These are phyloP conservation scores for Polymyxa betae DNA, from an alignment of 208 protist genomes.

Conservation along the genomic window DNA sequence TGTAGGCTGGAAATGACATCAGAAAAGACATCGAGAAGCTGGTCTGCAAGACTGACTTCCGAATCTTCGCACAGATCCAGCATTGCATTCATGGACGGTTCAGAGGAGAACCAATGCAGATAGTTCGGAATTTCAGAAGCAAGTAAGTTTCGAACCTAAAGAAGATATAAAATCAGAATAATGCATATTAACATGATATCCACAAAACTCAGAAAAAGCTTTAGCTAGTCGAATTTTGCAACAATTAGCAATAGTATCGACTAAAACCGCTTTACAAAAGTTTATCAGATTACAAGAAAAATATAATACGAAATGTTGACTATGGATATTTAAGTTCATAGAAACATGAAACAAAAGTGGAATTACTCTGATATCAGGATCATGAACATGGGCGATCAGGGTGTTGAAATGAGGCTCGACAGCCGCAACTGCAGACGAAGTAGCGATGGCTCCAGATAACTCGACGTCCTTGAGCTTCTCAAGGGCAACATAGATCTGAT, in stretches of 20 bases:
- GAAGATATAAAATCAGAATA: neutral
- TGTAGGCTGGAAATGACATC: neutral
- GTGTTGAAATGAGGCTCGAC: neutral
- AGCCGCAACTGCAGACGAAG: neutral
- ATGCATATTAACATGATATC: neutral
- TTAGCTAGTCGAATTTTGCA: neutral
- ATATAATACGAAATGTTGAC: neutral
- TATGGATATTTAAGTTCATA: neutral
- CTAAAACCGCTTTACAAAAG: neutral
- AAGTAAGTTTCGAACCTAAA: slow-evolving; percentile 22
- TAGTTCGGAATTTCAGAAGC: slow-evolving; percentile 15
- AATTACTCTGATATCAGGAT: neutral
- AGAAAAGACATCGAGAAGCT: no score
- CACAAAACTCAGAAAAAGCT: neutral
- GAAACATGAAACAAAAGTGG: neutral
- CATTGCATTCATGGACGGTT: slow-evolving; percentile 11
- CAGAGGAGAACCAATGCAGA: slow-evolving; percentile 13
- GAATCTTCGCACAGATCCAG: slow-evolving; percentile 23
- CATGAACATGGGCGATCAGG: neutral
- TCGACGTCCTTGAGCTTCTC: slow-evolving; percentile 42
- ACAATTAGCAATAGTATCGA: neutral
- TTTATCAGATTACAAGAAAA: neutral
- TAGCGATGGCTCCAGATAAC: neutral
- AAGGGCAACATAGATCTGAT: neutral
- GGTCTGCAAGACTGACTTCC: neutral